Base-by-base conservation (phyloP, 768 basidiomycete species). In the Podaxis pistillaris region DNA sequence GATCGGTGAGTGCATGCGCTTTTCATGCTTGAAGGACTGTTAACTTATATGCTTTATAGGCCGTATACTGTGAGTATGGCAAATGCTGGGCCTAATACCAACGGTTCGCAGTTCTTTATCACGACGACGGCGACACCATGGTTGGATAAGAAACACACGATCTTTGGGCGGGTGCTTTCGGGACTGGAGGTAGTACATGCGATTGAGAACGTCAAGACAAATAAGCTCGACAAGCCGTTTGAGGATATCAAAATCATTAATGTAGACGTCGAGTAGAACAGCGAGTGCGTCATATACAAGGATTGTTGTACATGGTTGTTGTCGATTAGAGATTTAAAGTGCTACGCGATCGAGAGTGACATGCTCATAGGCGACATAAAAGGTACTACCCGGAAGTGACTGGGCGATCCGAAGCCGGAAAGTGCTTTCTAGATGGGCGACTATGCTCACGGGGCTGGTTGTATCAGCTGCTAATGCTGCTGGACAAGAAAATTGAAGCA, bases 31-130 rank as follows among this genome's bases (percentile, higher is more conserved):
- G 26, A 52, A 44, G 22, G 11, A 63, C 17, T 37, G 12, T n/a
- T 30, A 5, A 54, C n/a, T 49, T 24, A 38, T 24, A 38, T 15
- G 24, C 11, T 47, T 11, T 65, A 22, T 64, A 94, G 93, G 59
- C 96, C 97, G 0, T 98, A 98, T 71, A 96, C 93, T 3, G 82
- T 98, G 60, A 94, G 93, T 70, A 96, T 97, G 95, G 94, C 94
- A 7, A 95, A 96, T 69, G 92, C 91, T 4, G 96, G 95, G 3
- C 88, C 93, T 6, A 78, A 76, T 50, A 97, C 96, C 38, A 98
- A 98, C 71, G 96, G 95, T 0, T 95, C 93, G 1, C 96, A 99
- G 71, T 99, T 98, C 81, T 99, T 98, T 79, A 94, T 98, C 72
- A 98, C 96, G 7, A 97, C 95, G 4, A 95, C 89, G 2, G 90